These are phyloP conservation scores for Globisporangium uncinulatum DNA, from an alignment of 352 stramenopile genomes.

Conservation along the genomic window DNA sequence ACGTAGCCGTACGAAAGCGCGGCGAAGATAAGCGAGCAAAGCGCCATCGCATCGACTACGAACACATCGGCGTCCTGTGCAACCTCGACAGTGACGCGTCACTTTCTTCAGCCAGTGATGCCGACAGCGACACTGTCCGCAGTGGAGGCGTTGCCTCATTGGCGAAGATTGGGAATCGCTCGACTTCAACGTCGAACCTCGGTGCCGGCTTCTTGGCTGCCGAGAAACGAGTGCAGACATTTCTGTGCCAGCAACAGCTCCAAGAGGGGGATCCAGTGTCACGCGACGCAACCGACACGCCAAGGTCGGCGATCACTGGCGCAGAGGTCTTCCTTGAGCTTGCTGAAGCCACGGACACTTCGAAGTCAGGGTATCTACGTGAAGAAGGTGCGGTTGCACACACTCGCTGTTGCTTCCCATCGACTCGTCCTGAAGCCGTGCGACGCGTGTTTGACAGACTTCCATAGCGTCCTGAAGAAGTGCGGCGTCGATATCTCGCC, in stretches of 20 bases:
- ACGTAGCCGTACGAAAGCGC: neutral
- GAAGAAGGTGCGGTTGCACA: slow-evolving; percentile 27
- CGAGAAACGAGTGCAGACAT: slow-evolving; percentile 37
- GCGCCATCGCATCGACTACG: slow-evolving; percentile 37
- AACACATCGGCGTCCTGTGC: slow-evolving; percentile 40
- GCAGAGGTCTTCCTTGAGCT: slow-evolving; percentile 51
- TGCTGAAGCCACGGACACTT: slow-evolving; percentile 28
- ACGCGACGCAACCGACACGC: slow-evolving; percentile 17
- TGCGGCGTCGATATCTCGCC: slow-evolving; percentile 24
- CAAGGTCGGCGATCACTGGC: slow-evolving; percentile 35
- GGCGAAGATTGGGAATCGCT: neutral
- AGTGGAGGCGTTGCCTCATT: neutral
- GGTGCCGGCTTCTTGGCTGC: slow-evolving; percentile 30
- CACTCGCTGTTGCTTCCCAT: too few species aligned
- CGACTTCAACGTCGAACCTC: slow-evolving; percentile 2
- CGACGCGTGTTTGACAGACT: slow-evolving; percentile 21
- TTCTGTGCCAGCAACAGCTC: slow-evolving; percentile 15
- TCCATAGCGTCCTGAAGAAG: slow-evolving; percentile 24
- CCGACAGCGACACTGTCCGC: neutral
- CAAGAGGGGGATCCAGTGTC: neutral
- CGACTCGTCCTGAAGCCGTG: neutral
- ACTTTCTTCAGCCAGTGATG: slow-evolving; percentile 18
- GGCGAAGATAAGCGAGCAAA: slow-evolving; percentile 9
- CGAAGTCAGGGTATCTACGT: slow-evolving; percentile 26
- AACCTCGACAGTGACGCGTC: slow-evolving; percentile 54